Conservation (phyloP, 1,139 yeast species). For the Protomyces gravidus region DNA sequence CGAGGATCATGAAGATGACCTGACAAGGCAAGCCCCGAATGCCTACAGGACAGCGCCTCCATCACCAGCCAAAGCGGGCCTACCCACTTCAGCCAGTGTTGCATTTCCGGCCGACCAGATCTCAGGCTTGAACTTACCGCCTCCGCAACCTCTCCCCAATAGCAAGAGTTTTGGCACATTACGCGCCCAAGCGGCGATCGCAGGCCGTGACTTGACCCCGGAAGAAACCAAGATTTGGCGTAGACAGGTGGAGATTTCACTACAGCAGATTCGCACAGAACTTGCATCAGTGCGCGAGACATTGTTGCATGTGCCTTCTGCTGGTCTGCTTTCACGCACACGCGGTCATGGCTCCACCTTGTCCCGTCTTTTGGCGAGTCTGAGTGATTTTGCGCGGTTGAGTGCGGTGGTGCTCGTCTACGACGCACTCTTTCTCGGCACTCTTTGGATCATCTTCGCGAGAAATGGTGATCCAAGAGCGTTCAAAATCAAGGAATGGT, state of each 20-base stretch:
- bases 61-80: conserved; percentile 19
- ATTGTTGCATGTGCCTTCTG: conserved; percentile 7
- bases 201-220: neutral
- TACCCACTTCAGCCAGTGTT: conserved; percentile 3
- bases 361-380: conserved; percentile 2
- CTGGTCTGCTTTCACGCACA: conserved; percentile 4
- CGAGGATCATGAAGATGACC: conserved; percentile 26
- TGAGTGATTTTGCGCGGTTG: conserved; percentile 1
- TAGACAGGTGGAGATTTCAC: conserved; percentile 15
- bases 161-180: conserved; percentile 1
- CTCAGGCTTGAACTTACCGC: neutral
- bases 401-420: conserved; percentile 8
- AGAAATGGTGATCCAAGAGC: conserved; percentile 19
- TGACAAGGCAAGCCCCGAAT: conserved; percentile 4
- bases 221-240: conserved; percentile 20
- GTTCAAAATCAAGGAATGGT: conserved; percentile 15
- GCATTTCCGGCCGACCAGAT: neutral
- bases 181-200: neutral
- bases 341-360: conserved; percentile 3
- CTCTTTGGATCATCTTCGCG: conserved; percentile 14
- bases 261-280: conserved; percentile 25
- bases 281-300: conserved; percentile 23
- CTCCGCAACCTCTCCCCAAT: neutral
- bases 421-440: conserved; percentile 8
- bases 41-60: conserved; percentile 23